Percentiles rank a stretch among this genome's conserved stretches.
These are phyloP conservation scores for Phialophora verrucosa DNA, from an alignment of 2,329 filamentous ascomycete species.

Conservation along the genomic window DNA sequence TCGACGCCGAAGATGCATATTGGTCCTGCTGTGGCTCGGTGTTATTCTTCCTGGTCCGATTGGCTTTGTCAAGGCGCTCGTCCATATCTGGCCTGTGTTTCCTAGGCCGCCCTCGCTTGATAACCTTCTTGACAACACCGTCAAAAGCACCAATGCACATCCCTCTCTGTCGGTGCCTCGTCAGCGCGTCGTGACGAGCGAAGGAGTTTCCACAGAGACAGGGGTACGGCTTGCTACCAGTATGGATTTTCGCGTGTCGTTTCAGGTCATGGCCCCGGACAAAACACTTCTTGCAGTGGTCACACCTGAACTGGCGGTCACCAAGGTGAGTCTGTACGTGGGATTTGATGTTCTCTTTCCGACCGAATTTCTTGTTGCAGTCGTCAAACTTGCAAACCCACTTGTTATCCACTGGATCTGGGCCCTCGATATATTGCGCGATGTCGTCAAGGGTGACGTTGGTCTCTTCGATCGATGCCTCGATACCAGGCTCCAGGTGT, in stretches of 20 bases:
- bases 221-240: conserved; percentile 90
- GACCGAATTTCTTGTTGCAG: conserved; percentile 89
- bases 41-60: conserved; percentile 52
- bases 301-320: conserved; percentile 93
- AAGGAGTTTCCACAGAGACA: conserved; percentile 95
- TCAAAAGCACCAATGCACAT: conserved; percentile 97
- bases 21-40: conserved; percentile 40
- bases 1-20: conserved; percentile 46
- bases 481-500: conserved; percentile 61
- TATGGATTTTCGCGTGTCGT: conserved; percentile 96
- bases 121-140: conserved; percentile 70
- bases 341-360: conserved; percentile 98
- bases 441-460: conserved; percentile 89
- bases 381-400: conserved; percentile 78
- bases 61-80: conserved; percentile 62
- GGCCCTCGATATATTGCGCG: conserved; percentile 72
- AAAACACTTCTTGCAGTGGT: conserved; percentile 92
- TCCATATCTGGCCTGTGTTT: conserved; percentile 67
- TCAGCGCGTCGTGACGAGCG: conserved; percentile 91
- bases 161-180: conserved; percentile 88
- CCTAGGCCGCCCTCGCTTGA: conserved; percentile 69
- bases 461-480: conserved; percentile 73
- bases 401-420: conserved; percentile 74
- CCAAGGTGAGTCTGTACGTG: conserved; percentile 98
- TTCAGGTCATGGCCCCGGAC: conserved; percentile 97